A percentile compares a stretch with the other conserved stretches of the same genome.
Conservation (phyloP, 2,329 filamentous ascomycete species). For the Calonectria pteridis region DNA sequence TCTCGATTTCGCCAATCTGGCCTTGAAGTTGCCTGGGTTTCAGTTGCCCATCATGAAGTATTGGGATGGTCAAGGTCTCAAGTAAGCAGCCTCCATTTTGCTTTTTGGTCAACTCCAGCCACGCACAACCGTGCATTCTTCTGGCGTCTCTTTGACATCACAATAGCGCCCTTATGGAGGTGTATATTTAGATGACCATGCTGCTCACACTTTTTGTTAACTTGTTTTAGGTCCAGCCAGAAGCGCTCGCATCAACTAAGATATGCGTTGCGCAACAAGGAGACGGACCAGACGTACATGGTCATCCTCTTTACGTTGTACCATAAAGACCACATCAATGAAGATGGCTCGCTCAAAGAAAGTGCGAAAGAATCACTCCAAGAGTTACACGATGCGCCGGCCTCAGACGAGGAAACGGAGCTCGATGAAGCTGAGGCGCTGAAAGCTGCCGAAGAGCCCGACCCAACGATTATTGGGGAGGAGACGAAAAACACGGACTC, state of each 20-base stretch:
- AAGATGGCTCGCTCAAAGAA: conserved; percentile 67
- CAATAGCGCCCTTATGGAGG: not conserved
- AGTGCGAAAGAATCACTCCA: conserved; percentile 48
- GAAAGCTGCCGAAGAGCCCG: conserved; percentile 55
- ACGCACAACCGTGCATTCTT: conserved; percentile 17
- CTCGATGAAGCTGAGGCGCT: conserved; percentile 52
- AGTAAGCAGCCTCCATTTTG: conserved; percentile 63
- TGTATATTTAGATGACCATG: conserved; percentile 35
- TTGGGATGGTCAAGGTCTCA: conserved; percentile 82
- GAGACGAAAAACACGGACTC: conserved; percentile 45
- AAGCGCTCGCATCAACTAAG: conserved; percentile 86
- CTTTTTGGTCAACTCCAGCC: conserved; percentile 13
- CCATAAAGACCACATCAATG: conserved; percentile 73
- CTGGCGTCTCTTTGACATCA: not conserved
- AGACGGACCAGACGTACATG: conserved; percentile 80
- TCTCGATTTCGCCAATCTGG: conserved; percentile 83
- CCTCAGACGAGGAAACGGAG: conserved; percentile 35
- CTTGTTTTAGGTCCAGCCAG: conserved; percentile 44
- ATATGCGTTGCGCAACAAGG: conserved; percentile 89
- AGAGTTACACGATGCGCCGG: conserved; percentile 19
- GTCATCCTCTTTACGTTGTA: conserved; percentile 86
- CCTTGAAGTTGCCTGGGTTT: conserved; percentile 79
- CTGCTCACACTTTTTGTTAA: conserved; percentile 37
- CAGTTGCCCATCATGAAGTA: conserved; percentile 80
- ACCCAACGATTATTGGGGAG: conserved; percentile 38